Conservation (phyloP, 139 green algal genomes). For the Gonium pectorale region DNA sequence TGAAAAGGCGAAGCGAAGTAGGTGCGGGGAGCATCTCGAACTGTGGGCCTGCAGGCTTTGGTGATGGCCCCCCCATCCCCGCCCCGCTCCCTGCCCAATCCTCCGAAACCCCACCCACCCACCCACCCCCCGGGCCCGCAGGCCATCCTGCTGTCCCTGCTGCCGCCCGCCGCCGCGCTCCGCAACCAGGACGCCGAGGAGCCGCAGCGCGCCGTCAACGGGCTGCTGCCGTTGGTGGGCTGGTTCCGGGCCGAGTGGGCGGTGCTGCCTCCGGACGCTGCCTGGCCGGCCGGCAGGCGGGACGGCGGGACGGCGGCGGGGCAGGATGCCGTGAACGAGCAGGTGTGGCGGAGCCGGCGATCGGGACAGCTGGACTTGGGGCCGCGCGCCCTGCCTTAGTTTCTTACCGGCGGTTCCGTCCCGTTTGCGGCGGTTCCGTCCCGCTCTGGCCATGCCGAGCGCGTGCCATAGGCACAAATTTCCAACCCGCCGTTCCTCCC, state of each 20-base stretch:
- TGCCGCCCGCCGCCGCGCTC: slow-evolving; percentile 18
- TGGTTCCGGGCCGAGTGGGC: slow-evolving; percentile 56
- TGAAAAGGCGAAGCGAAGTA: not conserved
- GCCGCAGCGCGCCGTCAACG: slow-evolving; percentile 38
- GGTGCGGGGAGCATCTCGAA: not conserved
- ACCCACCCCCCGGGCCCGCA: slow-evolving; percentile 4
- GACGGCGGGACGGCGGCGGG: not conserved
- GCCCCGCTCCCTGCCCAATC: not conserved
- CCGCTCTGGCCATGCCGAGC: too few relatives aligned
- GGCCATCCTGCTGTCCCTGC: slow-evolving; percentile 66
- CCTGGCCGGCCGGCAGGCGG: slow-evolving; percentile 12
- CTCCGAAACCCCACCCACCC: not conserved
- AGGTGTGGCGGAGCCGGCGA: not conserved
- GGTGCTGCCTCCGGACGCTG: slow-evolving; percentile 25
- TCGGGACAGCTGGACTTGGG: too few relatives aligned
- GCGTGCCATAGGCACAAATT: too few relatives aligned
- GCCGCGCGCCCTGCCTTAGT: too few relatives aligned
- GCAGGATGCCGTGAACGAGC: slow-evolving; percentile 2
- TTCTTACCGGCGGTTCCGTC: too few relatives aligned
- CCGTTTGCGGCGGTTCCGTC: too few relatives aligned
- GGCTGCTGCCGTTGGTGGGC: slow-evolving; percentile 50
- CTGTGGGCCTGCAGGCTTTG: not conserved
- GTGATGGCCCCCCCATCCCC: too few relatives aligned
- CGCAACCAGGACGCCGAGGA: slow-evolving; percentile 36
- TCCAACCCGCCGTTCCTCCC: too few relatives aligned